Evolutionary conservation across 2,329 filamentous ascomycete species (phyloP).

Genomic region (Exophiala lecanii-corni): DNA sequence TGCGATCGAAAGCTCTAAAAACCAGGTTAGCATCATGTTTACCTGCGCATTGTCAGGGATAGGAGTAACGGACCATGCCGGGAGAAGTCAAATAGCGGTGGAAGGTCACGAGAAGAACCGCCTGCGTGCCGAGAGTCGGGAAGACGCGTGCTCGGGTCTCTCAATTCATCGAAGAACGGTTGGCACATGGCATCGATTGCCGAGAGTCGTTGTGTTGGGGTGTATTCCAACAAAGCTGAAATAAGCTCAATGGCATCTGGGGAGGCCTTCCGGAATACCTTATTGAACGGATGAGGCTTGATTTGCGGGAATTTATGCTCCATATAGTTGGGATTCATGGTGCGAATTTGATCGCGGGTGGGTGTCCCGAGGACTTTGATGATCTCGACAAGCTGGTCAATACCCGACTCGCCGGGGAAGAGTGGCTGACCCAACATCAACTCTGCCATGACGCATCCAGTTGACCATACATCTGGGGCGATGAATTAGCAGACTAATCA

Average conservation of each 20-base stretch:
- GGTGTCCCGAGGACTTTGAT: constrained; percentile 98
- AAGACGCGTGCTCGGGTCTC: constrained; percentile 83
- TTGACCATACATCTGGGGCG: constrained; percentile 92
- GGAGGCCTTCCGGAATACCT: constrained; percentile 97
- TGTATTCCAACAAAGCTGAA: constrained; percentile 90
- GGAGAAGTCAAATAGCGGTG: constrained; percentile 86
- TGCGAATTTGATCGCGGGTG: constrained; percentile 95
- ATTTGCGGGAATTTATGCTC: constrained; percentile 99
- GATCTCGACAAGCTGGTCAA: constrained; percentile 97
- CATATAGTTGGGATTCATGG: constrained; percentile 99
- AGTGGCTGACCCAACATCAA: constrained; percentile 97
- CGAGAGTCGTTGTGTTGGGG: constrained; percentile 87
- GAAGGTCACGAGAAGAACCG: constrained; percentile 73
- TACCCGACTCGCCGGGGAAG: constrained; percentile 96
- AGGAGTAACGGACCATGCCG: constrained; percentile 68
- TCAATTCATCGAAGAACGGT: constrained; percentile 95
- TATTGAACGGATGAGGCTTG: constrained; percentile 98
- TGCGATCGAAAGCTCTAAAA: constrained; percentile 87
- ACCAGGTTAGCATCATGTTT: constrained; percentile 11
- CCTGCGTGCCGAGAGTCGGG: constrained; percentile 91
- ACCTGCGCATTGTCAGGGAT: no score
- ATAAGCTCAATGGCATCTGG: constrained; percentile 91
- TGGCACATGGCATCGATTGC: constrained; percentile 97
- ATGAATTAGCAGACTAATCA: constrained; percentile 14
- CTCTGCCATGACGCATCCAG: constrained; percentile 98